Evolutionary conservation across 306 rosid species (phyloP).

Genomic region (Chamaecrista fasciculata): DNA sequence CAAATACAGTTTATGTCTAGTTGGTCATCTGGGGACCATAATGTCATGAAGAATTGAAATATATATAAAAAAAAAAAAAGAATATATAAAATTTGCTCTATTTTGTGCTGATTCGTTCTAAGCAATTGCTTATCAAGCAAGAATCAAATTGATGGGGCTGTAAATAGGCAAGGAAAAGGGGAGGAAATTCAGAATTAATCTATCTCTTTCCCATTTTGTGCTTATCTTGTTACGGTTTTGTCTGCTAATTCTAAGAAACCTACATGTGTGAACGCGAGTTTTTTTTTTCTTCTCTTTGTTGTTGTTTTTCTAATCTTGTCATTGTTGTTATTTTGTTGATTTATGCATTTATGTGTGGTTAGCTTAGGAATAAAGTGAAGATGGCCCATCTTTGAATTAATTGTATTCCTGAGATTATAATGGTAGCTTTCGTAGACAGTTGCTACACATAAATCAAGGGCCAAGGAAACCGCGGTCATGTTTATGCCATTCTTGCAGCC

Average conservation of each 20-base stretch:
- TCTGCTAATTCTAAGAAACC: neutral
- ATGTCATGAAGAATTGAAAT: neutral
- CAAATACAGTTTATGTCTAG: neutral
- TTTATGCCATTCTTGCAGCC: too few species aligned
- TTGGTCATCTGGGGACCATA: neutral
- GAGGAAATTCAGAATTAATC: neutral
- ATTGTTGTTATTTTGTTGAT: neutral
- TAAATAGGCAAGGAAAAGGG: neutral
- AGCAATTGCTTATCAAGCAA: too few species aligned
- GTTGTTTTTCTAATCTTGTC: too few species aligned
- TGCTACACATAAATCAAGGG: neutral
- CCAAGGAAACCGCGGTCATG: neutral
- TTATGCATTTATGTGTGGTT: constrained; percentile 1
- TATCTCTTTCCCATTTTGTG: neutral
- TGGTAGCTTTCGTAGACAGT: neutral
- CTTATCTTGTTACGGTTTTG: neutral
- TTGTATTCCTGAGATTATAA: constrained; percentile 9
- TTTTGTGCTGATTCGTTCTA: neutral
- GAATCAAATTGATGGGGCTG: neutral
- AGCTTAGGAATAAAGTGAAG: constrained; percentile 12
- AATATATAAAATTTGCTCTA: neutral
- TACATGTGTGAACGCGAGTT: neutral
- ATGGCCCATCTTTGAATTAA: constrained; percentile 2
- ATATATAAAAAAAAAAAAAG: neutral
- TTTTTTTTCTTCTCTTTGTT: too few species aligned